Percentiles rank a stretch among this genome's conserved stretches.
Evolutionary conservation across 1,284 basidiomycete genomes (phyloP).

Genomic region (Leccinum ponderosum): DNA sequence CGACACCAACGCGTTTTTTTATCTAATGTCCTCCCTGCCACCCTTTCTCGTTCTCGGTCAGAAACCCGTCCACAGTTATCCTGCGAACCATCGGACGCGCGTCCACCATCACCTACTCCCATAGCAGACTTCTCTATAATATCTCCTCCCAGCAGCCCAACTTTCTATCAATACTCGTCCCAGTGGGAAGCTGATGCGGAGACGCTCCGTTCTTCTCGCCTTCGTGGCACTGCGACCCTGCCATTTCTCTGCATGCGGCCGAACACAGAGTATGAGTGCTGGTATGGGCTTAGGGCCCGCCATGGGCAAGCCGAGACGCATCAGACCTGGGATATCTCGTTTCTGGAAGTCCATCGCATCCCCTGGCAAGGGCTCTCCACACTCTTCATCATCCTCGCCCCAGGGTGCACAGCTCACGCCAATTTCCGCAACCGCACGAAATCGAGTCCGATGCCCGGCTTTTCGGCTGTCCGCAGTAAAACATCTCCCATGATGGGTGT

Average conservation of each 20-base stretch:
- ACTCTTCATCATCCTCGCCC: slow-evolving; percentile 4
- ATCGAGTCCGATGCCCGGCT: slow-evolving; percentile 31
- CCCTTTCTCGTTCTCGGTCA: slow-evolving; percentile 12
- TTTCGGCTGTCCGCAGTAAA: slow-evolving; percentile 30
- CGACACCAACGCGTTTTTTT: slow-evolving; percentile 19
- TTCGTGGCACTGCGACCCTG: slow-evolving; percentile 31
- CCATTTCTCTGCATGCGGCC: slow-evolving; percentile 23
- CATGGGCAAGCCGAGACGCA: slow-evolving; percentile 24
- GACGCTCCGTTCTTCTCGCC: slow-evolving; percentile 20
- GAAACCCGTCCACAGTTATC: slow-evolving; percentile 8
- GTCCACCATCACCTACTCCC: slow-evolving; percentile 46
- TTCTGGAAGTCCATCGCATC: slow-evolving; percentile 36
- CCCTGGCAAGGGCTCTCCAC: slow-evolving; percentile 20
- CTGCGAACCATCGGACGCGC: slow-evolving; percentile 12
- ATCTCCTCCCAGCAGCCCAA: slow-evolving; percentile 38
- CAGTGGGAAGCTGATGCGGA: slow-evolving; percentile 12
- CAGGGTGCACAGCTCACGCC: slow-evolving; percentile 14
- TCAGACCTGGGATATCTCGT: slow-evolving; percentile 34
- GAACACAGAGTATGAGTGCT: slow-evolving; percentile 30
- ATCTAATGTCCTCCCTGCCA: slow-evolving; percentile 1
- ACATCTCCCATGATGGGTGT: slow-evolving; percentile 37
- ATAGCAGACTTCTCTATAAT: slow-evolving; percentile 51
- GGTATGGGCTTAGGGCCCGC: slow-evolving; percentile 16
- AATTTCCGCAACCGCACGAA: slow-evolving; percentile 22
- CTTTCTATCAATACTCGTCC: slow-evolving; percentile 30